Evolutionary conservation across 2,329 filamentous ascomycete genomes (phyloP).

Genomic region (Teratosphaeria zuluensis): DNA sequence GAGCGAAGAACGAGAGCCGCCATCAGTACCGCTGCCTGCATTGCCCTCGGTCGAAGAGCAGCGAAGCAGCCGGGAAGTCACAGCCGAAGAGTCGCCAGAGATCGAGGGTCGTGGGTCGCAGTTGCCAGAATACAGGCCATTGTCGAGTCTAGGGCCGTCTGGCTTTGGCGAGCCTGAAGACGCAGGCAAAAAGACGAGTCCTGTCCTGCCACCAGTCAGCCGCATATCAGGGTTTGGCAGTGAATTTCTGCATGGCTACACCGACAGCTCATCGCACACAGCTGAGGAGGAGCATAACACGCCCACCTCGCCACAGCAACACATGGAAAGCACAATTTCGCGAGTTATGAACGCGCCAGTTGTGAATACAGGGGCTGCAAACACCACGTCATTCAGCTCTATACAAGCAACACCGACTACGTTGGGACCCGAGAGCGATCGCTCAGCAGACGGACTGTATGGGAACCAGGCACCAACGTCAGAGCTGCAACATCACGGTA

Average conservation of each 20-base stretch:
- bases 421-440: not conserved
- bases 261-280: not conserved
- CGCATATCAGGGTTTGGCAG: constrained; percentile 34
- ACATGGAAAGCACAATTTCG: not conserved
- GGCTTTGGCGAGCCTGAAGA: constrained; percentile 2
- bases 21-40: not conserved
- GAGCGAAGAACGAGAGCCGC: constrained; percentile 11
- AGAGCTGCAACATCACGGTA: constrained; percentile 33
- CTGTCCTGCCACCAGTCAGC: constrained; percentile 33
- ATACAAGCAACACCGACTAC: not conserved
- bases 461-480: not conserved
- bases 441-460: not conserved
- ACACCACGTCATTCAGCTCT: not conserved
- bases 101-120: not conserved
- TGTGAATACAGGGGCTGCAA: not conserved
- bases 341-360: constrained; percentile 3
- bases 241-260: constrained; percentile 18
- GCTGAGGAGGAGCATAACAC: not conserved
- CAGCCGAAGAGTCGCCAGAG: not conserved
- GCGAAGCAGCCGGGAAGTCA: constrained; percentile 3
- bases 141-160: constrained; percentile 1
- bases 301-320: not conserved
- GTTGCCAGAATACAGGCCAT: constrained; percentile 2
- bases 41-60: constrained; percentile 4
- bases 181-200: constrained; percentile 23